Percentiles rank a stretch among this genome's conserved stretches.
Evolutionary conservation across 2,329 filamentous ascomycete species (phyloP).

Genomic region (Curvularia eragrostidis): DNA sequence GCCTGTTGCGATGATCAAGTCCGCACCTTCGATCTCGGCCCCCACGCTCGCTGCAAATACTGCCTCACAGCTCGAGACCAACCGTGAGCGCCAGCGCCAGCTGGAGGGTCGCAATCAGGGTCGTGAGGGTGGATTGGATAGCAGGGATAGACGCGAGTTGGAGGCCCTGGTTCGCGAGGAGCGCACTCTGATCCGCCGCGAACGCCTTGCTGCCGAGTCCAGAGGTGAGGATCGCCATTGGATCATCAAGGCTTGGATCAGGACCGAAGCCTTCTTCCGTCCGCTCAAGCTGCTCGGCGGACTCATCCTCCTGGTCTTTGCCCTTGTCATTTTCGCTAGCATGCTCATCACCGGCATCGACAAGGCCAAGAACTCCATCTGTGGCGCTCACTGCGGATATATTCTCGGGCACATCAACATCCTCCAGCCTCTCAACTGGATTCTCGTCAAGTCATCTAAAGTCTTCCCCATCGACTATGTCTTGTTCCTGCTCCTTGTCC

Average conservation of each 20-base stretch:
- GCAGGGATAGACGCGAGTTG: slow-evolving; percentile 87
- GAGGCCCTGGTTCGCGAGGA: slow-evolving; percentile 89
- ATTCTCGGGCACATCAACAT: slow-evolving; percentile 87
- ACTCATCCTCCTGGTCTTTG: slow-evolving; percentile 74
- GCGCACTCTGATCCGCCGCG: slow-evolving; percentile 85
- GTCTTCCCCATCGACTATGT: slow-evolving; percentile 93
- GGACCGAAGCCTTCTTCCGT: slow-evolving; percentile 79
- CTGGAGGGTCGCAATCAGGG: slow-evolving; percentile 85
- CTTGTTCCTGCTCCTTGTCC: slow-evolving; percentile 80
- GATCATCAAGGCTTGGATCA: slow-evolving; percentile 78
- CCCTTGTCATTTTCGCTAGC: slow-evolving; percentile 80
- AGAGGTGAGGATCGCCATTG: slow-evolving; percentile 77
- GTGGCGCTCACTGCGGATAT: slow-evolving; percentile 89
- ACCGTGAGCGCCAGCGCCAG: slow-evolving; percentile 90
- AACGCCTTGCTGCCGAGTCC: slow-evolving; percentile 84
- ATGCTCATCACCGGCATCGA: slow-evolving; percentile 97
- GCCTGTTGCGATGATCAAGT: slow-evolving; percentile 90
- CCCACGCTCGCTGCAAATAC: slow-evolving; percentile 80
- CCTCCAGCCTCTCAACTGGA: slow-evolving; percentile 93
- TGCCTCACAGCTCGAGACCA: slow-evolving; percentile 80
- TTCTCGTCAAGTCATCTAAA: slow-evolving; percentile 79
- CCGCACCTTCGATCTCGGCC: slow-evolving; percentile 82
- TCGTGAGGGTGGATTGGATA: slow-evolving; percentile 73
- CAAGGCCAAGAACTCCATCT: slow-evolving; percentile 94
- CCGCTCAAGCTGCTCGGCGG: slow-evolving; percentile 89